These are phyloP conservation scores for Rhodosporidiobolus odoratus DNA, from an alignment of 768 basidiomycete species.

Conservation along the genomic window DNA sequence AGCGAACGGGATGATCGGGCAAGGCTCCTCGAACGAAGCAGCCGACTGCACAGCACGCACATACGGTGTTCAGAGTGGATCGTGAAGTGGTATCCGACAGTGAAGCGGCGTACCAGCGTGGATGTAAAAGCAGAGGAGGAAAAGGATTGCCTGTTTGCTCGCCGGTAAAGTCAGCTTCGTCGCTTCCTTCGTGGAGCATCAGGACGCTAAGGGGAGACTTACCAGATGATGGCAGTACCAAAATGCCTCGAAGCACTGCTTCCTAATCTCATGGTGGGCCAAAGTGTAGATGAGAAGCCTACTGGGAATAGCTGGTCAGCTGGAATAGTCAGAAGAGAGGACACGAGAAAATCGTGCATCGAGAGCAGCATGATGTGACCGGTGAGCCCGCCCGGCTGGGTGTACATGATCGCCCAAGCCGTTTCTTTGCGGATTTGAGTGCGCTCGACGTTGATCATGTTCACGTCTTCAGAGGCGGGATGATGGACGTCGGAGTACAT, in stretches of 20 bases:
- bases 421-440: conserved; percentile 73
- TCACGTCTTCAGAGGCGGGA: conserved; percentile 54
- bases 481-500: too few species aligned
- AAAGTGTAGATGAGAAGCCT: conserved; percentile 74
- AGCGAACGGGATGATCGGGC: conserved; percentile 46
- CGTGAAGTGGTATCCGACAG: too few species aligned
- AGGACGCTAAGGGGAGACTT: background rate
- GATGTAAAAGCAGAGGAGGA: conserved; percentile 81
- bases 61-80: too few species aligned
- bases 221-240: conserved; percentile 84
- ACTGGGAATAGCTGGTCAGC: too few species aligned
- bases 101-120: conserved; percentile 56
- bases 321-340: too few species aligned
- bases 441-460: conserved; percentile 79
- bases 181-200: too few species aligned
- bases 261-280: conserved; percentile 78
- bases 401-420: conserved; percentile 78
- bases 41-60: conserved; percentile 61
- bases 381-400: conserved; percentile 58
- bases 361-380: conserved; percentile 93
- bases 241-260: conserved; percentile 89
- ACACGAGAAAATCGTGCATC: too few species aligned
- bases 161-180: background rate
- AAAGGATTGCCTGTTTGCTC: conserved; percentile 79
- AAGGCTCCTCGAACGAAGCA: conserved; percentile 76